Conservation (phyloP, 768 basidiomycete genomes). For the Termitomyces sp. region DNA sequence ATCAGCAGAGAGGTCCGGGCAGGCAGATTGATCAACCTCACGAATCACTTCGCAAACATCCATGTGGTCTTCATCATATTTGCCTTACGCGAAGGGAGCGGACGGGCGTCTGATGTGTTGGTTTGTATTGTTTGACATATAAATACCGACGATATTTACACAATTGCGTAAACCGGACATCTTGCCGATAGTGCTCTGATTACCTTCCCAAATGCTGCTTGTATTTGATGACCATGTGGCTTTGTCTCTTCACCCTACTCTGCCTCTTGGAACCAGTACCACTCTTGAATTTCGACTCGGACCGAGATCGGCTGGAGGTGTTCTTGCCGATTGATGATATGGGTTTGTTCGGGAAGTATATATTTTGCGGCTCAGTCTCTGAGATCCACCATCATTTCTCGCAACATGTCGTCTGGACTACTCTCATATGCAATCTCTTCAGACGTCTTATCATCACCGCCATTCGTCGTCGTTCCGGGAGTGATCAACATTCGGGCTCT, state of each 20-base stretch:
- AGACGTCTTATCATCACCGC: slow-evolving; percentile 12
- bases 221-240: not conserved
- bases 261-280: not conserved
- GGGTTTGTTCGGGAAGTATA: not conserved
- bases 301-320: not conserved
- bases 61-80: not conserved
- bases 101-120: too few relatives aligned
- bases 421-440: not conserved
- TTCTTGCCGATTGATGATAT: not conserved
- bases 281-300: not conserved
- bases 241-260: not conserved
- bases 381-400: too few relatives aligned
- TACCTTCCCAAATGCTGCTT: not conserved
- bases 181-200: too few relatives aligned
- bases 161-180: too few relatives aligned
- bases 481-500: slow-evolving; percentile 36
- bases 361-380: not conserved
- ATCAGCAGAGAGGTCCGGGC: too few relatives aligned
- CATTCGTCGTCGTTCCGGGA: slow-evolving; percentile 38
- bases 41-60: not conserved
- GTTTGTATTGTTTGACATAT: too few relatives aligned
- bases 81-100: too few relatives aligned
- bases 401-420: not conserved
- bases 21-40: not conserved
- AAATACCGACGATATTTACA: too few relatives aligned